Base-by-base conservation (phyloP, 495 filamentous ascomycete species). In the Parachaetomium inaequale region DNA sequence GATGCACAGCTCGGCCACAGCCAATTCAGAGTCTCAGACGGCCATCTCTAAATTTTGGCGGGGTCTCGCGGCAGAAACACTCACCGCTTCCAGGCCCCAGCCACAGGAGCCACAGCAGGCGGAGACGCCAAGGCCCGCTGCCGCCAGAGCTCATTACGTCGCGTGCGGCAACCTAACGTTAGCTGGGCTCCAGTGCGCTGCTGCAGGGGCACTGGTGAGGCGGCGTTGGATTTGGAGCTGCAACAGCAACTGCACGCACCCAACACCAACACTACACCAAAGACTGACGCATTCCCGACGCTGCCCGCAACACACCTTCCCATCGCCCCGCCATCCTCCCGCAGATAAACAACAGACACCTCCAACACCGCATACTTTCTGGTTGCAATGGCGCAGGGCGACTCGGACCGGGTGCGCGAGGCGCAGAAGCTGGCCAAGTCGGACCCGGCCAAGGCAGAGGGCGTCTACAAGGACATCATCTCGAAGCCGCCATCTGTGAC, bases 391-490 rank as follows among this genome's bases (percentile, higher is more conserved):
- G 78, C 77, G 54, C 75, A 73, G 46, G 76, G 70, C 70, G 77
- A 81, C 49, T 80, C 78, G 63, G 74, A 72, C 62, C 69, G 73
- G 64, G 79, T 83, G 76, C 67, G 71, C 62, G 90, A 96, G 84
- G 93, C 91, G 74, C 85, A 93, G 82, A 84, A 88, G 78, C 78
- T 96, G 62, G 83, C 82, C 60, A 92, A 90, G 79, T 82, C 84
- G 63, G 83, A 96, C 70, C 87, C 90, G 58, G 77, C 80, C 56
- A 89, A 90, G 79, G 93, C 93, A 56, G 91, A 91, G 75, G 78
- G 80, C 59, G 86, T 87, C 69, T 96, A 92, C 81, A 89, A 93
- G 74, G 88, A 92, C 40, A 88, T 97, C 71, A 85, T 98, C 64
- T 87, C 93, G 34, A 86, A 88, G 72, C 84, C 88, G 21, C 91